These are phyloP conservation scores for Candida anutae DNA, from an alignment of 1,139 yeast genomes.

Conservation along the genomic window DNA sequence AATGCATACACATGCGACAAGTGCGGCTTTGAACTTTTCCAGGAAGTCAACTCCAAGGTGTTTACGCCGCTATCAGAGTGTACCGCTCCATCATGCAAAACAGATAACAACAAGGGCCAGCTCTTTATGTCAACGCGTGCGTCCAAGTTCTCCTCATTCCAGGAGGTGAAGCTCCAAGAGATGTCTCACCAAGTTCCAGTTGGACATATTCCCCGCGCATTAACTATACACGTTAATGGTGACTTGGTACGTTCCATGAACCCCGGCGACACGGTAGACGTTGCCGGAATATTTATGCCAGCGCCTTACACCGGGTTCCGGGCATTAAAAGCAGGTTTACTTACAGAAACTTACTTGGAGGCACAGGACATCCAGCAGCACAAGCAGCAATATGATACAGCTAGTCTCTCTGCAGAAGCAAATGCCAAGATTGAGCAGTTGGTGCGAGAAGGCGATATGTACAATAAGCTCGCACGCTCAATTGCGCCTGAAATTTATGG, in stretches of 20 bases:
- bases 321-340: conserved; percentile 84
- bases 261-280: conserved; percentile 94
- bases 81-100: conserved; percentile 69
- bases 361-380: conserved; percentile 83
- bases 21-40: conserved; percentile 95
- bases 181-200: conserved; percentile 94
- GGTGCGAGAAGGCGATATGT: conserved; percentile 54
- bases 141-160: conserved; percentile 89
- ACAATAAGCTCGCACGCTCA: conserved; percentile 73
- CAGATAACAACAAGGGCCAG: conserved; percentile 81
- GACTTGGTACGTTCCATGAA: conserved; percentile 77
- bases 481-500: conserved; percentile 98
- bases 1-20: conserved; percentile 96
- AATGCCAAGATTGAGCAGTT: conserved; percentile 49
- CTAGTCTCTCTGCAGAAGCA: conserved; percentile 51
- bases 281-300: conserved; percentile 88
- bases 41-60: conserved; percentile 79
- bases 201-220: conserved; percentile 90
- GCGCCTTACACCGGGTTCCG: conserved; percentile 92
- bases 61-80: conserved; percentile 86
- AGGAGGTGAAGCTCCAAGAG: conserved; percentile 92
- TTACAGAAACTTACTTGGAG: conserved; percentile 90
- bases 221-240: conserved; percentile 83
- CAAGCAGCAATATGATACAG: conserved; percentile 75
- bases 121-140: conserved; percentile 92